Percentiles rank a stretch among this genome's conserved stretches.
These are phyloP conservation scores for Balakata baccata DNA, from an alignment of 345 rosid species.

Conservation along the genomic window DNA sequence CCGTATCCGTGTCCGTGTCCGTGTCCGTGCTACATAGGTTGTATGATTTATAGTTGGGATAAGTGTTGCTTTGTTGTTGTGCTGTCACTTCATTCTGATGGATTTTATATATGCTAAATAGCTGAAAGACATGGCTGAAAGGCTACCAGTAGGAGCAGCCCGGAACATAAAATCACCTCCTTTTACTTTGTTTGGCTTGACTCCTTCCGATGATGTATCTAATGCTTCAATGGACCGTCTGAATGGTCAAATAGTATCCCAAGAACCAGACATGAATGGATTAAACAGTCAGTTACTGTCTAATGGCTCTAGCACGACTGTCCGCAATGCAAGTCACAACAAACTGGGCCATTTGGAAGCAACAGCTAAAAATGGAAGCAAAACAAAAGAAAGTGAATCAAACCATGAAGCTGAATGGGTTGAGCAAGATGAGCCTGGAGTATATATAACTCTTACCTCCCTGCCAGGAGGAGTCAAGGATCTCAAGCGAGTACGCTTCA, in stretches of 20 bases:
- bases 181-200: slow-evolving; percentile 57
- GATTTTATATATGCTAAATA: no score
- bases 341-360: slow-evolving; percentile 60
- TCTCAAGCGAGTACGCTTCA: slow-evolving; percentile 98
- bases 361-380: slow-evolving; percentile 52
- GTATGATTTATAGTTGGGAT: no score
- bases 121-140: no score
- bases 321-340: slow-evolving; percentile 41
- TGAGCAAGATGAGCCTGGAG: slow-evolving; percentile 98
- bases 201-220: slow-evolving; percentile 32
- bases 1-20: no score
- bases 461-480: slow-evolving; percentile 82
- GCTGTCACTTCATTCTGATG: no score
- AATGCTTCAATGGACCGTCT: slow-evolving; percentile 16
- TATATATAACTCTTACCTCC: slow-evolving; percentile 85
- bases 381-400: slow-evolving; percentile 63
- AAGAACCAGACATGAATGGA: slow-evolving; percentile 24
- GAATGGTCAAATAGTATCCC: slow-evolving; percentile 24
- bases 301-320: slow-evolving; percentile 49
- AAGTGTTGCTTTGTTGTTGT: no score
- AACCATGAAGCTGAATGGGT: slow-evolving; percentile 80
- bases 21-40: no score
- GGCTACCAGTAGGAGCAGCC: background rate
- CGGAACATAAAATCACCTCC: slow-evolving; percentile 27
- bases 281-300: slow-evolving; percentile 32